These are phyloP conservation scores for Saccharum spontaneum DNA, from an alignment of 176 grass and related monocot genomes.

Conservation along the genomic window DNA sequence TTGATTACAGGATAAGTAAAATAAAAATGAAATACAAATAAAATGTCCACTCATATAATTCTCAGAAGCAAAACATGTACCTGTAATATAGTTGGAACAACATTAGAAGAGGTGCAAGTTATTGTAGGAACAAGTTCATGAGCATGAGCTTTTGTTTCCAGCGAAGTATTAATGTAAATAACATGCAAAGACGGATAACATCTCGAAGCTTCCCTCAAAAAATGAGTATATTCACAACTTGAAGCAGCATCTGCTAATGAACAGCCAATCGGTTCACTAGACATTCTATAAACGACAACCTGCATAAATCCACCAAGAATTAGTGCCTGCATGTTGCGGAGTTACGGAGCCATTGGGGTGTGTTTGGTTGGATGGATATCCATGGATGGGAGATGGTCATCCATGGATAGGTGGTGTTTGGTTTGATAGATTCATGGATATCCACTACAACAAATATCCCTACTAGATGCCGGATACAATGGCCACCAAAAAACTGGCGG, in stretches of 20 bases:
- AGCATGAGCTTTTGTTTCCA: conserved; percentile 90
- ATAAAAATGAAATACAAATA: conserved; percentile 20
- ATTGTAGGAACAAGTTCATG: conserved; percentile 98
- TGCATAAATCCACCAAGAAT: conserved; percentile 40
- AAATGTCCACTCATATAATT: conserved; percentile 10
- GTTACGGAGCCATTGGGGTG: not conserved
- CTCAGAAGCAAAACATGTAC: conserved; percentile 35
- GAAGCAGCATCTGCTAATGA: conserved; percentile 95
- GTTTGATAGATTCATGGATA: not conserved
- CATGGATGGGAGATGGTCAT: not conserved
- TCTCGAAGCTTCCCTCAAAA: conserved; percentile 68
- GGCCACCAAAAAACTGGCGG: not conserved
- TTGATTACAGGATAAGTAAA: conserved; percentile 21
- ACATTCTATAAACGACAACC: conserved; percentile 99
- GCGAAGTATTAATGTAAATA: conserved; percentile 97
- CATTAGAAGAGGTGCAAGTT: conserved; percentile 98
- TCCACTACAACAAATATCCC: not conserved
- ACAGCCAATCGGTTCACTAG: conserved; percentile 86
- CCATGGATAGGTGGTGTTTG: not conserved
- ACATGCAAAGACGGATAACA: conserved; percentile 88
- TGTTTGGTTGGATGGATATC: not conserved
- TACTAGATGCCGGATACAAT: not conserved
- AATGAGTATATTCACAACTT: conserved; percentile 79
- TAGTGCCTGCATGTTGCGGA: not conserved
- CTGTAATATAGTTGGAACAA: conserved; percentile 96